Evolutionary conservation across 2,329 filamentous ascomycete species (phyloP).

Genomic region (Curvularia verruculosa): DNA sequence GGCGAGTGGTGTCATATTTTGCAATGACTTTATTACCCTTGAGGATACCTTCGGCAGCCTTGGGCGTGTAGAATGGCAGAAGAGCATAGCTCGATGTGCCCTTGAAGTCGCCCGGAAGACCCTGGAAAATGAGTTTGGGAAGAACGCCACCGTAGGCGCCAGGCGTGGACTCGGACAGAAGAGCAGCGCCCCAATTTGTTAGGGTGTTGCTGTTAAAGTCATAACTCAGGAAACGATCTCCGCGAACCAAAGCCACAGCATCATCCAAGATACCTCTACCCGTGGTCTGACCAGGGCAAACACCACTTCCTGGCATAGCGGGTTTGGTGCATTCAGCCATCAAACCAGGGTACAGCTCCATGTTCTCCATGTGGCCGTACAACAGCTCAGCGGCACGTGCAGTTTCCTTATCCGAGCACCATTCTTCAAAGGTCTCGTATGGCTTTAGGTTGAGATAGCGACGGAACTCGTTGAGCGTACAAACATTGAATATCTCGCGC

Average conservation of each 20-base stretch:
- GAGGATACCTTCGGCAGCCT: slow-evolving; percentile 55
- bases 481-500: slow-evolving; percentile 72
- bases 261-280: slow-evolving; percentile 77
- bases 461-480: slow-evolving; percentile 82
- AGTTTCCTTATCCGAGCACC: slow-evolving; percentile 76
- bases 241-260: slow-evolving; percentile 74
- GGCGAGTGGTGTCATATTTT: slow-evolving; percentile 55
- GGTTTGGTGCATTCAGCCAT: slow-evolving; percentile 78
- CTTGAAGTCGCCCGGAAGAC: slow-evolving; percentile 55
- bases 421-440: slow-evolving; percentile 79
- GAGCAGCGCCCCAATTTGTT: slow-evolving; percentile 58
- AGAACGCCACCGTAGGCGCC: slow-evolving; percentile 58
- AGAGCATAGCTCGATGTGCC: slow-evolving; percentile 57
- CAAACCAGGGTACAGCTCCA: slow-evolving; percentile 81
- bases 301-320: slow-evolving; percentile 68
- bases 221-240: slow-evolving; percentile 75
- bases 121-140: slow-evolving; percentile 51
- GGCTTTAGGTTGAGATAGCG: slow-evolving; percentile 79
- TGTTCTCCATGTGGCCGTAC: slow-evolving; percentile 78
- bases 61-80: slow-evolving; percentile 60
- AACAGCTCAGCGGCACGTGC: slow-evolving; percentile 61
- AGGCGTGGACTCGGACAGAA: slow-evolving; percentile 47
- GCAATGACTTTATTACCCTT: slow-evolving; percentile 54
- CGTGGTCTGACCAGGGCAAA: slow-evolving; percentile 72
- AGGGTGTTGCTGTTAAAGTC: slow-evolving; percentile 60